A percentile compares a stretch with the other conserved stretches of the same genome.
phyloP scores from a whole-genome alignment of 140 eudicot genomes.

The Anethum foeniculum region DNA sequence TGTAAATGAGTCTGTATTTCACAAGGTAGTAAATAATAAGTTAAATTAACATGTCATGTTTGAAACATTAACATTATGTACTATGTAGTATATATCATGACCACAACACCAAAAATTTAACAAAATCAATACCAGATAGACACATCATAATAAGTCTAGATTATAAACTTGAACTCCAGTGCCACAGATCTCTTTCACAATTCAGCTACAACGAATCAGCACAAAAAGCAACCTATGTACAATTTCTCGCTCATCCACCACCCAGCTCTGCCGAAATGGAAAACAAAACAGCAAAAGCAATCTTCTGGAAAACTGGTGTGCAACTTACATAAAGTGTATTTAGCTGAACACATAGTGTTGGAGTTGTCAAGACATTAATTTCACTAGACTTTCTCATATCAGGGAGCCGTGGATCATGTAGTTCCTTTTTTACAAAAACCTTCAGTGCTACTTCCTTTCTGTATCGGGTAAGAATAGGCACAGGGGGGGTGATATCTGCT shows the following conservation, averaged over 20 bases:
- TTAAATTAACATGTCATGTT: neutral
- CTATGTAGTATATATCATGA: neutral
- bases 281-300: neutral
- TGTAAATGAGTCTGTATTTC: neutral
- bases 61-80: neutral
- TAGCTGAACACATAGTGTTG: constrained; percentile 76
- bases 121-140: neutral
- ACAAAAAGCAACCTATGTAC: neutral
- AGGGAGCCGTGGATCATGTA: constrained; percentile 68
- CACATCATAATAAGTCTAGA: neutral
- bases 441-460: constrained; percentile 79
- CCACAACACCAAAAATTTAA: neutral
- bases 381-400: constrained; percentile 81
- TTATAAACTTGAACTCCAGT: neutral
- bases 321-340: constrained; percentile 89
- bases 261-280: neutral
- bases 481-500: constrained; percentile 89
- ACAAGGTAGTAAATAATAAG: neutral
- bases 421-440: constrained; percentile 81
- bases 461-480: constrained; percentile 84
- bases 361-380: constrained; percentile 65
- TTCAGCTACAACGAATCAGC: neutral
- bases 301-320: neutral
- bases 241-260: neutral
- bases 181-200: neutral